These are phyloP conservation scores for Euryodendron excelsum DNA, from an alignment of 148 eudicot genomes.

Conservation along the genomic window DNA sequence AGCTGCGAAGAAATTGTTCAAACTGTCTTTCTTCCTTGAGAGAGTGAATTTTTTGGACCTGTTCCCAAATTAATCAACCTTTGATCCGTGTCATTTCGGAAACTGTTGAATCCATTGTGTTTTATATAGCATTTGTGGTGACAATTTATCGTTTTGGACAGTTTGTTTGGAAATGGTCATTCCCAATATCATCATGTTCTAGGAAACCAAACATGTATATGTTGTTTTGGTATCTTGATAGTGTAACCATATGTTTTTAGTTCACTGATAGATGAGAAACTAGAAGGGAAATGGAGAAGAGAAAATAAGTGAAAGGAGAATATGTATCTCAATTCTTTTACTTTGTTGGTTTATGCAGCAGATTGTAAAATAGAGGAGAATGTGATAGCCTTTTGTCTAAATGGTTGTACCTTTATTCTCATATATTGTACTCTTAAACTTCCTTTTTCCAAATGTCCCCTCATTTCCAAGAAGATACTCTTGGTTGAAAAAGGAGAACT, in stretches of 20 bases:
- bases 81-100: not conserved
- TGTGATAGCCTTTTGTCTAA: not conserved
- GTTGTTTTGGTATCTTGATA: not conserved
- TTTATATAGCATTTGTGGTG: not conserved
- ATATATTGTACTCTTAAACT: not conserved
- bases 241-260: not conserved
- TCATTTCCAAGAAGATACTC: not conserved
- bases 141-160: not conserved
- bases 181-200: not conserved
- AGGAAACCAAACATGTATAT: not conserved
- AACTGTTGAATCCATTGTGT: constrained; percentile 1
- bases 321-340: not conserved
- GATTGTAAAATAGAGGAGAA: not conserved
- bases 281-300: too few species aligned
- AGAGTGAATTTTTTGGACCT: not conserved
- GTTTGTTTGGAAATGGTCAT: not conserved
- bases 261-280: not conserved
- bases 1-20: too few species aligned
- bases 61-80: not conserved
- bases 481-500: not conserved
- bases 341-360: not conserved
- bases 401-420: not conserved
- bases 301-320: not conserved
- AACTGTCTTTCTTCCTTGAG: too few species aligned
- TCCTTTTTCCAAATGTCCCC: not conserved